A percentile compares a stretch with the other conserved stretches of the same genome.
Conservation (phyloP, 768 basidiomycete species). For the Fomitopsis pulvina region DNA sequence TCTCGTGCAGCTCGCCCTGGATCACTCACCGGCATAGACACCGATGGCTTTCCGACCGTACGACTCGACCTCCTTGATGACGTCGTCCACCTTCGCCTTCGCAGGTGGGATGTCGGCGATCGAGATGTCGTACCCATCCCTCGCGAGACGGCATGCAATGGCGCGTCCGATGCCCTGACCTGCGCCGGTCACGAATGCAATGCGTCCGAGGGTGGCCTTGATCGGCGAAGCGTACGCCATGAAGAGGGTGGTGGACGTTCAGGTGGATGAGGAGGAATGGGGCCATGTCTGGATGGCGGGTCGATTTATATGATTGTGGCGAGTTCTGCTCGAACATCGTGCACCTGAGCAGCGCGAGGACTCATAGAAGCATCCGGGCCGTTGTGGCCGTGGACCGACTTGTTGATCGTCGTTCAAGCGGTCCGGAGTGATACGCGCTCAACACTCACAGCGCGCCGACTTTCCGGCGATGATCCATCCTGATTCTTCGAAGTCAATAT, state of each 20-base stretch:
- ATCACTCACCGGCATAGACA: conserved; percentile 20
- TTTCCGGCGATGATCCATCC: no score
- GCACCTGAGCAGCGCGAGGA: neutral
- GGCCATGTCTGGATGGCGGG: neutral
- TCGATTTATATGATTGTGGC: neutral
- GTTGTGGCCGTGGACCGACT: neutral
- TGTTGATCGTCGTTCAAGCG: neutral
- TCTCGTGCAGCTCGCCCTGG: neutral
- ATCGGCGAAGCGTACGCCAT: conserved; percentile 16
- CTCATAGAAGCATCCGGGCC: neutral
- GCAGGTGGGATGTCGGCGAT: conserved; percentile 35
- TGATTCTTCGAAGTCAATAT: no score
- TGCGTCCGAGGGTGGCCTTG: conserved; percentile 23
- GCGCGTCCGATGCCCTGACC: conserved; percentile 43
- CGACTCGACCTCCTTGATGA: conserved; percentile 23
- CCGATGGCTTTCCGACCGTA: conserved; percentile 25
- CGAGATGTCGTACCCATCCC: conserved; percentile 41
- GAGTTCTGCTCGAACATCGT: neutral
- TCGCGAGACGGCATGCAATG: conserved; percentile 39
- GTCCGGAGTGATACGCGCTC: neutral
- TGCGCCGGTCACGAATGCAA: conserved; percentile 39
- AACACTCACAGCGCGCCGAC: no score
- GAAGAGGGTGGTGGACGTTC: neutral
- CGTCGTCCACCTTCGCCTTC: conserved; percentile 17
- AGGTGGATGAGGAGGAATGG: neutral